Evolutionary conservation across 1,139 yeast species (phyloP), one percentile per base, ranked within the genome.

Genomic region (Magnusiomyces clavatus): DNA sequence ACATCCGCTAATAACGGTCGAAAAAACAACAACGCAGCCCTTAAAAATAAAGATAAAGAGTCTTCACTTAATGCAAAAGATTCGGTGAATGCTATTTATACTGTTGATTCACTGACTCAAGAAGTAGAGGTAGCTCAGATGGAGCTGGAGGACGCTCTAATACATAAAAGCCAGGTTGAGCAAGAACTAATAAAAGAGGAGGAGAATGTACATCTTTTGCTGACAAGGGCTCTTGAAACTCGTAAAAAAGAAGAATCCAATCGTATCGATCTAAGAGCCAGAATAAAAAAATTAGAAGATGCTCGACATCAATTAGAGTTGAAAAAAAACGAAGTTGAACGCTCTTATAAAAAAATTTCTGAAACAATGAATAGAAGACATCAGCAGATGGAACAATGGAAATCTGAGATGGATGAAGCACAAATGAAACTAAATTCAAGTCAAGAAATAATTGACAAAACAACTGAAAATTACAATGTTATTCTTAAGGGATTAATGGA

Each of bases 171-270:
- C 13, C 72, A 68, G 42, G 64, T 69, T 0, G 72, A 72, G 38
- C 51, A 59, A 6, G 81, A 78, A 50, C 76, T 73, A 56, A 57
- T 61, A 29, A 74, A 69, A 14, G 73, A 73, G 49, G 77, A 75
- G 53, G 56, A 63, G 0, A 64, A 64, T 19, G 64, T 77, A 49
- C 54, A 66, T 1, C 64, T 68, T 17, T 77, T 77, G 47, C 65
- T 77, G 37, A 73, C 72, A 31, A 69, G 69, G 29, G 67, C 77
- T 13, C 67, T 70, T 45, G 75, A 73, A 43, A 69, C 76, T 37
- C 72, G 77, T 56, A 73, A 69, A 54, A 64, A 69, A 14, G 82
- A 77, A 51, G 83, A 79, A 58, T 66, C 67, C n/a, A 73, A 71
- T 52, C 68, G 82, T 44, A 66, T 75, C 12, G 72, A 74, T 53